Evolutionary conservation across 345 rosid species (phyloP).

Genomic region (Ceriops tagal): DNA sequence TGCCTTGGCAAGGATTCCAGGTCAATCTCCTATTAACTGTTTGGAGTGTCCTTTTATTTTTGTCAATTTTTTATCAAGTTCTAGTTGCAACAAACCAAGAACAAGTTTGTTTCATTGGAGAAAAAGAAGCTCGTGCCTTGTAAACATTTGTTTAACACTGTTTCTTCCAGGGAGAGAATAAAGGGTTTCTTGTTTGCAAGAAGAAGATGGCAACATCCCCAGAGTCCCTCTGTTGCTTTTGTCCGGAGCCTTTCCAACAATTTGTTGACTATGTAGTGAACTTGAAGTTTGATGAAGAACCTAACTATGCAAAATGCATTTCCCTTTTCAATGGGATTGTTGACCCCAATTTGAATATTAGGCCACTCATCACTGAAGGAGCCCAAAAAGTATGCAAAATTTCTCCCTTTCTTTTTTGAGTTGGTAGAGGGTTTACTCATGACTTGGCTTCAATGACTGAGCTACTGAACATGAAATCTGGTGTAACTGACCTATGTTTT

Average conservation of each 20-base stretch:
- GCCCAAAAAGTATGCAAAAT: constrained; percentile 59
- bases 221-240: constrained; percentile 79
- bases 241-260: constrained; percentile 69
- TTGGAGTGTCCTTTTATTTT: background rate
- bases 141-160: constrained; percentile 10
- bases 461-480: background rate
- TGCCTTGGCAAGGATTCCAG: constrained; percentile 93
- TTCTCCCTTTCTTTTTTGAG: constrained; percentile 3
- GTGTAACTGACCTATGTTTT: constrained; percentile 4
- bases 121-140: background rate
- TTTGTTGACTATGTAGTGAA: constrained; percentile 80
- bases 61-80: background rate
- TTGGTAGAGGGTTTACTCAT: background rate
- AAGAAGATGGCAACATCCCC: constrained; percentile 88
- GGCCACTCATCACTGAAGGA: constrained; percentile 85
- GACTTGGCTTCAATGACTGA: background rate
- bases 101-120: background rate
- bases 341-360: constrained; percentile 54
- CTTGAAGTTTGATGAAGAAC: constrained; percentile 88
- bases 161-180: constrained; percentile 68
- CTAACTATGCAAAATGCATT: constrained; percentile 76
- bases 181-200: constrained; percentile 28
- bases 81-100: background rate
- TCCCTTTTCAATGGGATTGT: constrained; percentile 67
- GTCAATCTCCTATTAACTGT: constrained; percentile 25